These are phyloP conservation scores for Casaregolazyma lundiana DNA, from an alignment of 1,139 yeast species.

Conservation along the genomic window DNA sequence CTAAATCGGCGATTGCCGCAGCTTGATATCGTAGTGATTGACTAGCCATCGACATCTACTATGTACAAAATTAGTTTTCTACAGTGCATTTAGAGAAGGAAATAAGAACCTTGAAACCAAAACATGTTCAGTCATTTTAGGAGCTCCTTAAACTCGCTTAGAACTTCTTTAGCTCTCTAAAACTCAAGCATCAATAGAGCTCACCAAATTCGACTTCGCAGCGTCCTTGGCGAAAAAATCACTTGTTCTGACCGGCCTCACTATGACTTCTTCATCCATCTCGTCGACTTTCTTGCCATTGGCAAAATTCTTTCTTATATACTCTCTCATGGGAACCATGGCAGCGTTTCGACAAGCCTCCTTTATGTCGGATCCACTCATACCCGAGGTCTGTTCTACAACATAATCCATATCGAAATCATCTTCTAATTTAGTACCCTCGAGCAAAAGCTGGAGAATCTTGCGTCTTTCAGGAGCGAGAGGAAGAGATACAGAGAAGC, in stretches of 20 bases:
- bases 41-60: too few species aligned
- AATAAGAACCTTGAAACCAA: too few species aligned
- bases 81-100: too few species aligned
- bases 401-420: conserved; percentile 60
- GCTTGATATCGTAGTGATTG: too few species aligned
- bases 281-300: conserved; percentile 23
- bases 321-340: conserved; percentile 81
- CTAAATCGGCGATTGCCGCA: too few species aligned
- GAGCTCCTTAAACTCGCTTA: too few species aligned
- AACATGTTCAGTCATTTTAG: too few species aligned
- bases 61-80: too few species aligned
- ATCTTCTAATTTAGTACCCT: conserved; percentile 51
- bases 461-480: conserved; percentile 60
- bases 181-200: too few species aligned
- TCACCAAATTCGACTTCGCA: too few species aligned
- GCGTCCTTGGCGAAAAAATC: conserved; percentile 35
- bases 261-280: conserved; percentile 23
- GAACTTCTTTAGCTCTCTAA: too few species aligned
- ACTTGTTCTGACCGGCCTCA: conserved; percentile 37
- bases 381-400: conserved; percentile 63
- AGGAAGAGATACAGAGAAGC: conserved; percentile 78
- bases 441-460: conserved; percentile 62
- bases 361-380: conserved; percentile 86
- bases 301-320: conserved; percentile 42
- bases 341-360: conserved; percentile 95